phyloP scores from a whole-genome alignment of 2,329 filamentous ascomycete species.

The Leptosphaerulina australis region DNA sequence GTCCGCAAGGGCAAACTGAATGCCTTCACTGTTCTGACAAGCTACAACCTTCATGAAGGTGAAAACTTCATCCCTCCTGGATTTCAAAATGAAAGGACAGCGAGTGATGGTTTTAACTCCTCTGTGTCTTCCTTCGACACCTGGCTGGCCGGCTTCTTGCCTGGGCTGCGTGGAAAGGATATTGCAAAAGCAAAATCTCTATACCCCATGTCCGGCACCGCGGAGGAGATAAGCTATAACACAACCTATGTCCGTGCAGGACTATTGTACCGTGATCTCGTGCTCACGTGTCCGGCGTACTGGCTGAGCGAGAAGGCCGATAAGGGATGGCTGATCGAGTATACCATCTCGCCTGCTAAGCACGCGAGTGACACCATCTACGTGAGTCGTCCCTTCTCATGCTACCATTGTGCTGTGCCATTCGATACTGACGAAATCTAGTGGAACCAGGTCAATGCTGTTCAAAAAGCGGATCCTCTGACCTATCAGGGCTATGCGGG shows the following conservation, averaged over 20 bases:
- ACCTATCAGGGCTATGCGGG: constrained; percentile 65
- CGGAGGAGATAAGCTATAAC: constrained; percentile 59
- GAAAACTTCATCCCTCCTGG: constrained; percentile 65
- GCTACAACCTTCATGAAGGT: constrained; percentile 68
- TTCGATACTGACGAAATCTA: constrained; percentile 19
- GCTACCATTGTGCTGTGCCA: background rate
- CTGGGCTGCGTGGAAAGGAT: constrained; percentile 52
- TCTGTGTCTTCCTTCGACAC: constrained; percentile 56
- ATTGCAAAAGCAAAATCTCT: constrained; percentile 50
- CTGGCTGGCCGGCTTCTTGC: constrained; percentile 63
- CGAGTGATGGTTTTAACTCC: constrained; percentile 57
- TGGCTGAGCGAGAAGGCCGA: constrained; percentile 60
- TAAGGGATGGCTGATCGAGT: constrained; percentile 63
- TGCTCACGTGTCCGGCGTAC: constrained; percentile 65
- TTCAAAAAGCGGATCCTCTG: constrained; percentile 59
- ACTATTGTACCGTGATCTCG: constrained; percentile 63
- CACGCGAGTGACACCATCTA: constrained; percentile 65
- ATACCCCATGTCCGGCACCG: constrained; percentile 57
- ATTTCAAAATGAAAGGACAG: constrained; percentile 45
- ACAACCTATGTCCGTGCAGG: constrained; percentile 61
- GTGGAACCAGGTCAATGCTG: constrained; percentile 62
- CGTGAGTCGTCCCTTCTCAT: constrained; percentile 39
- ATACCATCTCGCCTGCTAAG: constrained; percentile 64
- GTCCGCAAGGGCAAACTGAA: constrained; percentile 51
- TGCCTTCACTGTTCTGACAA: constrained; percentile 57